These are phyloP conservation scores for Solanum phureja DNA, from an alignment of 257 asterid genomes.

Conservation along the genomic window DNA sequence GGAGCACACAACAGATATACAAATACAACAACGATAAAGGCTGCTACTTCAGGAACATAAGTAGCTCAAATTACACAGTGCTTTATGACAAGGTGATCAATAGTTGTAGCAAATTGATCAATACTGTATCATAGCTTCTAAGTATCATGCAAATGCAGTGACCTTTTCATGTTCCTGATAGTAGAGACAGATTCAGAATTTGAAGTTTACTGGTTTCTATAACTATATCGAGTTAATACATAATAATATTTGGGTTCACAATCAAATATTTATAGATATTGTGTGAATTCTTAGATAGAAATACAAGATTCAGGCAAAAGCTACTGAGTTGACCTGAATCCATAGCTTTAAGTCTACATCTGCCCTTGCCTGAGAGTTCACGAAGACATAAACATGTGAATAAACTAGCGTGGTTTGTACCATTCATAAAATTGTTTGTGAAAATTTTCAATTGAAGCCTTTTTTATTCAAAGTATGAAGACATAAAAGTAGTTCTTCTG, in stretches of 20 bases:
- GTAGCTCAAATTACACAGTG: slow-evolving; percentile 71
- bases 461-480: background rate
- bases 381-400: background rate
- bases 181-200: background rate
- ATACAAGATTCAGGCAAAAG: background rate
- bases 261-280: background rate
- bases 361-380: background rate
- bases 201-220: background rate
- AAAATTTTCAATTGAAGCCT: background rate
- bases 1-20: slow-evolving; percentile 51
- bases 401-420: background rate
- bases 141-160: background rate
- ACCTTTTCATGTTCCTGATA: background rate
- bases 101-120: slow-evolving; percentile 12
- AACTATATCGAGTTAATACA: background rate
- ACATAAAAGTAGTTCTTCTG: background rate
- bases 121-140: background rate
- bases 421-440: background rate
- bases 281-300: background rate
- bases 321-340: background rate
- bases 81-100: slow-evolving; percentile 35
- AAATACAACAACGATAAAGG: slow-evolving; percentile 12
- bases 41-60: slow-evolving; percentile 54
- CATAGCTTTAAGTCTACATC: background rate
- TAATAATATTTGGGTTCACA: background rate